Percentiles rank a stretch among this genome's conserved stretches.
Evolutionary conservation across 2,329 filamentous ascomycete species (phyloP).

Genomic region (Huntiella bhutanensis): DNA sequence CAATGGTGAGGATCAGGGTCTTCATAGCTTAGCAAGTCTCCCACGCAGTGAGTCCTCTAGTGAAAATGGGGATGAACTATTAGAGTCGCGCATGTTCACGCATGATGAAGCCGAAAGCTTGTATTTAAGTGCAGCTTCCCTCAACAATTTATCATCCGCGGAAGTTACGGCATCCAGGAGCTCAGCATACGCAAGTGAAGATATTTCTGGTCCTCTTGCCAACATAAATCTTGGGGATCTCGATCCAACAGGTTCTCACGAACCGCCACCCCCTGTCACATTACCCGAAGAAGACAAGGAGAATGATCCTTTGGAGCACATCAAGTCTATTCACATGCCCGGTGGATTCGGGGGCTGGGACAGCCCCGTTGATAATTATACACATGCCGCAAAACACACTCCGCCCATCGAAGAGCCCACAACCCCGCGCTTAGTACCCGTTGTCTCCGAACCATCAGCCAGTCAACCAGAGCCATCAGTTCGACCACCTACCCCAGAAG

Average conservation of each 20-base stretch:
- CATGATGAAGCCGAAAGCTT: slow-evolving; percentile 72
- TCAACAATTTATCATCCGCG: slow-evolving; percentile 17
- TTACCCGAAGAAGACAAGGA: no score
- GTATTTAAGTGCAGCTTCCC: slow-evolving; percentile 60
- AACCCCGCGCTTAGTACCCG: neutral
- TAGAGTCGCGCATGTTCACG: slow-evolving; percentile 51
- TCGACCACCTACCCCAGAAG: slow-evolving; percentile 3
- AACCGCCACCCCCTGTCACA: neutral
- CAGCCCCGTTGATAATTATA: no score
- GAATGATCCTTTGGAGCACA: neutral
- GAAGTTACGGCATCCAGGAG: neutral
- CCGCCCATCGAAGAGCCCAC: neutral
- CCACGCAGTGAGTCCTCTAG: slow-evolving; percentile 9
- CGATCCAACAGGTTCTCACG: neutral
- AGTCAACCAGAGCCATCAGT: neutral
- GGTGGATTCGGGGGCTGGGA: slow-evolving; percentile 7
- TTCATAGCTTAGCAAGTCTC: neutral
- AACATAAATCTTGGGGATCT: neutral
- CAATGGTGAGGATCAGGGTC: neutral
- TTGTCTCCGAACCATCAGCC: neutral
- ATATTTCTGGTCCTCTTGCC: neutral
- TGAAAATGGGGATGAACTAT: slow-evolving; percentile 29
- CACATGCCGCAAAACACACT: neutral
- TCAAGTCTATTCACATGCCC: slow-evolving; percentile 10
- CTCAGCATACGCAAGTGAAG: neutral